Conservation (phyloP, 129 eudicot genomes). For the Saposhnikovia divaricata region DNA sequence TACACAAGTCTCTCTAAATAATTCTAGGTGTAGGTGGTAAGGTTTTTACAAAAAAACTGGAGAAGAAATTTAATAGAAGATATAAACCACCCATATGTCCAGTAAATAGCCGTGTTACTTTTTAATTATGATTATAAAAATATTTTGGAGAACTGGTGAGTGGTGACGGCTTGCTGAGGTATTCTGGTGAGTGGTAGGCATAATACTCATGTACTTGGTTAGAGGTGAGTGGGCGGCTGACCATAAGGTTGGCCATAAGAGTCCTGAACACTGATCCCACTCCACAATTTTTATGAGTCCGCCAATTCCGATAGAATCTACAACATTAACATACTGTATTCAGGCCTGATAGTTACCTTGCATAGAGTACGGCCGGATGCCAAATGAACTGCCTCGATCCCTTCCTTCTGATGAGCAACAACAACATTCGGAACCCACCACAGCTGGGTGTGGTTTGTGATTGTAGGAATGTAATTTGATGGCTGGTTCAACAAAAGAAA, state of each 20-base stretch:
- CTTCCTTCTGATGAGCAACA: conserved; percentile 94
- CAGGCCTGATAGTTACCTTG: conserved; percentile 43
- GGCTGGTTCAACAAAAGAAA: conserved; percentile 40
- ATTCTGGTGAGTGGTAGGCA: not conserved
- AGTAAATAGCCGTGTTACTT: not conserved
- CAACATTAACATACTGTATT: not conserved
- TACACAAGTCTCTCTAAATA: not conserved
- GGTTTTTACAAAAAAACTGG: not conserved
- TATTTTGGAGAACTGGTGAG: not conserved
- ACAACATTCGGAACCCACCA: conserved; percentile 99
- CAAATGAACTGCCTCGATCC: conserved; percentile 93
- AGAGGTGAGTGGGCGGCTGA: not conserved
- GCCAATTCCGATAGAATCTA: not conserved
- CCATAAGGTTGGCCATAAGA: not conserved
- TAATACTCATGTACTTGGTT: not conserved
- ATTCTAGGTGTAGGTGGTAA: not conserved
- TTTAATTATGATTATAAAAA: not conserved
- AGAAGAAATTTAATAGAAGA: not conserved
- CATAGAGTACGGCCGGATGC: conserved; percentile 98
- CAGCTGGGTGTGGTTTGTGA: conserved; percentile 81
- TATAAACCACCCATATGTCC: not conserved
- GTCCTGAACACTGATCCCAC: not conserved
- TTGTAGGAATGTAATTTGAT: conserved; percentile 72
- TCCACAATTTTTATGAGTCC: not conserved
- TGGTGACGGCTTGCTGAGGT: not conserved